Conservation (phyloP, 257 asterid genomes). For the Gentiana macrophylla region DNA sequence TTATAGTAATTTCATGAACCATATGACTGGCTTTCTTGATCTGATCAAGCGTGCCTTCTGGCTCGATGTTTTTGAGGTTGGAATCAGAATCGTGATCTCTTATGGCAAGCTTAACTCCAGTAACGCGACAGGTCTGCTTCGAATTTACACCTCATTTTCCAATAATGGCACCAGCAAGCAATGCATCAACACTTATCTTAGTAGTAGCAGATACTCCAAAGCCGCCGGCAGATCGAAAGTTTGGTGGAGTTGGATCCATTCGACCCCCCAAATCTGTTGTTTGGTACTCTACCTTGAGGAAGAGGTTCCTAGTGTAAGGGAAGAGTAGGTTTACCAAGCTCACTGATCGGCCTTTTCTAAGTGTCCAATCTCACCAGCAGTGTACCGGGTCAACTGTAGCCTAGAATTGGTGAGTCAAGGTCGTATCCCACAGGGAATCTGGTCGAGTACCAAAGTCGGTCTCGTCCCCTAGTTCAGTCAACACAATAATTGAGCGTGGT, state of each 20-base stretch:
- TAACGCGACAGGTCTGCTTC: slow-evolving; percentile 68
- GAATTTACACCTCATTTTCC: slow-evolving; percentile 91
- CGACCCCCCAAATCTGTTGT: slow-evolving; percentile 10
- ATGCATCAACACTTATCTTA: slow-evolving; percentile 76
- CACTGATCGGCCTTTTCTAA: too few species aligned
- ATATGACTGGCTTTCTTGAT: slow-evolving; percentile 61
- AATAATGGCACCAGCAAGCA: slow-evolving; percentile 72
- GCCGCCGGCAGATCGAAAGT: slow-evolving; percentile 33
- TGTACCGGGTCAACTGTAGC: too few species aligned
- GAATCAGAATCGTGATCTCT: slow-evolving; percentile 69
- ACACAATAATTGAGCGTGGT: too few species aligned
- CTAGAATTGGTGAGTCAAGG: too few species aligned
- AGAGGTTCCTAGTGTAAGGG: slow-evolving; percentile 49
- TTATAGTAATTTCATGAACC: slow-evolving; percentile 66
- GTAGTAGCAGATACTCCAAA: slow-evolving; percentile 73
- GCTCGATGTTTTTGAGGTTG: slow-evolving; percentile 62
- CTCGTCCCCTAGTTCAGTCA: too few species aligned
- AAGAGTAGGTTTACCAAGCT: slow-evolving; percentile 46
- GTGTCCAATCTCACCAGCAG: too few species aligned
- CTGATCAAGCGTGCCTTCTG: slow-evolving; percentile 76
- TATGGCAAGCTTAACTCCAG: slow-evolving; percentile 67
- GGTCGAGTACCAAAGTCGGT: too few species aligned
- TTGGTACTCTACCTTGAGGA: slow-evolving; percentile 24
- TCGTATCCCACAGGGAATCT: too few species aligned
- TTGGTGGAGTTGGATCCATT: slow-evolving; percentile 14